Evolutionary conservation across 805 yeast species (phyloP).

Genomic region (Candida rishiriensis): DNA sequence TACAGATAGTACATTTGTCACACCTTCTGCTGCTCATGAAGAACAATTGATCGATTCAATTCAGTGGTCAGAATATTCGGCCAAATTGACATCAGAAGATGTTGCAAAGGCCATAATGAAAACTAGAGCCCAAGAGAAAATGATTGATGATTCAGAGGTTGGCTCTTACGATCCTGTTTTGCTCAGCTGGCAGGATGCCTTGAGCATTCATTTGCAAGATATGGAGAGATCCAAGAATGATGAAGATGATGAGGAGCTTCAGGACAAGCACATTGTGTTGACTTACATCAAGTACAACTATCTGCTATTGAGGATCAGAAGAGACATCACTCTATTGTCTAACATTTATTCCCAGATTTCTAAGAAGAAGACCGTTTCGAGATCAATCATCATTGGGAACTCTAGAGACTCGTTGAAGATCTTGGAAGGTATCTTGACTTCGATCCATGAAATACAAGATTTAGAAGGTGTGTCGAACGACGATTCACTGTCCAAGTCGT

Average conservation of each 20-base stretch:
- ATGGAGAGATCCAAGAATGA: conserved; percentile 41
- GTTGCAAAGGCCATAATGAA: conserved; percentile 56
- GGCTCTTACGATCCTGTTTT: conserved; percentile 53
- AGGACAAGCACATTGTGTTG: conserved; percentile 67
- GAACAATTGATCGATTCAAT: conserved; percentile 29
- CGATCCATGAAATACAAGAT: conserved; percentile 59
- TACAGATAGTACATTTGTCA: conserved; percentile 35
- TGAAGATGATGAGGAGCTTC: conserved; percentile 51
- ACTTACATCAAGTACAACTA: conserved; percentile 72
- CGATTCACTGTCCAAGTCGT: conserved; percentile 55
- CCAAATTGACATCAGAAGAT: conserved; percentile 64
- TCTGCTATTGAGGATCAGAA: conserved; percentile 60
- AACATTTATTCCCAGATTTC: conserved; percentile 30
- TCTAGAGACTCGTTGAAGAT: conserved; percentile 45
- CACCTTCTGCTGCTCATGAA: conserved; percentile 19
- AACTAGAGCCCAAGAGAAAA: conserved; percentile 30
- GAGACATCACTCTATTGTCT: conserved; percentile 52
- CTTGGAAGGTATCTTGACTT: conserved; percentile 45
- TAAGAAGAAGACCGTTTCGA: conserved; percentile 17
- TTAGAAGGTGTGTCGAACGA: conserved; percentile 92
- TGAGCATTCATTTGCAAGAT: conserved; percentile 53
- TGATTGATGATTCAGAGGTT: conserved; percentile 32
- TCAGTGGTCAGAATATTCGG: conserved; percentile 52
- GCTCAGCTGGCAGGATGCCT: conserved; percentile 65
- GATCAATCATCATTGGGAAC: conserved; percentile 24